Evolutionary conservation across 1,284 basidiomycete genomes (phyloP), one percentile per base, ranked within the genome.

Genomic region (Ceratobasidium papillatum): DNA sequence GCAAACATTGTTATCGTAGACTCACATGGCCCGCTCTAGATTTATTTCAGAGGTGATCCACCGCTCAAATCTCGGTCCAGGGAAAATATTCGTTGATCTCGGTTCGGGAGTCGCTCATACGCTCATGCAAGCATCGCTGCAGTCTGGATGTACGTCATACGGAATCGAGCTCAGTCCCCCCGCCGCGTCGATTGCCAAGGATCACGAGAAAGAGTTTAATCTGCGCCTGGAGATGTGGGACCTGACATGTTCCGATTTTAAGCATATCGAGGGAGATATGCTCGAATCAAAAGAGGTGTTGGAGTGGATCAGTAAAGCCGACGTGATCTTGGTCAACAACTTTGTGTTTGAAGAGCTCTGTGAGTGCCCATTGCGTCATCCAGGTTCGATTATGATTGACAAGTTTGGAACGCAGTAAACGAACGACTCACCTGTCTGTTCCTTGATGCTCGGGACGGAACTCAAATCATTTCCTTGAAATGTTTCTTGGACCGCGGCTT

Each of bases 261-360:
- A 69, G 22, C 36, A 71, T 11, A 49, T 75, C 41, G 69, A 77
- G 36, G 77, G 77, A 9, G 76, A 78, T 56, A 75, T 78, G 63
- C 73, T 71, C 43, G 77, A 78, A 17, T 66, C 66, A 22, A 32
- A 62, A 41, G 75, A 75, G 34, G 75, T 78, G 12, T 27, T 52
- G 27, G 73, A 73, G 27, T 78, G 77, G 77, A 76, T 78, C 43
- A 63, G 51, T 4, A 75, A 76, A 38, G 77, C 77, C 19, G 77
- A 78, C 47, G 76, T 78, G 22, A 75, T 78, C 43, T 71, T 78
- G n/a, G 77, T 77, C 51, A 78, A 78, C 66, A 78, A 78, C 58
- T 78, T 75, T 65, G 76, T 75, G 32, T 78, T 78, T 47, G 77
- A 75, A 30, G 56, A 77, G 19, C 58, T 76, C 5, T 51, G 77